Conservation (phyloP, 768 basidiomycete species). For the Hydnomerulius pinastri region DNA sequence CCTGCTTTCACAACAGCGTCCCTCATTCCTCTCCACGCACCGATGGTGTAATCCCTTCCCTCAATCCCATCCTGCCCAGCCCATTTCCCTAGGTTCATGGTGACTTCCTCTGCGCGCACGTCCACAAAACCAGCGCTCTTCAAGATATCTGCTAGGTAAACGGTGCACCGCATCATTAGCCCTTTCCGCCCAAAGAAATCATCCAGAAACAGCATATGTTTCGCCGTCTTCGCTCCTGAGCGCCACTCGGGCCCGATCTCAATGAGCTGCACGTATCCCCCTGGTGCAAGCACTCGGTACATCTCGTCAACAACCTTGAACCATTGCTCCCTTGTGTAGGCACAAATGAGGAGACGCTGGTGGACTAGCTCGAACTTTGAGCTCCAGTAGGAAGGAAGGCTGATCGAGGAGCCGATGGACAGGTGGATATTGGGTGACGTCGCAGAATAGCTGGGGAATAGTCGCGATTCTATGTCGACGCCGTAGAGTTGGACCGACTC, state of each 20-base stretch:
- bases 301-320: conserved; percentile 24
- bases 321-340: conserved; percentile 33
- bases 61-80: conserved; percentile 23
- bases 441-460: conserved; percentile 12
- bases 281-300: conserved; percentile 32
- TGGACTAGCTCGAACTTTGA: conserved; percentile 33
- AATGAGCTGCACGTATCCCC: conserved; percentile 35
- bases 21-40: conserved; percentile 26
- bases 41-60: conserved; percentile 15
- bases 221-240: conserved; percentile 14
- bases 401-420: conserved; percentile 23
- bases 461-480: conserved; percentile 26
- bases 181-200: conserved; percentile 9
- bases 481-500: conserved; percentile 23
- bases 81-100: conserved; percentile 25
- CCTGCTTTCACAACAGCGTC: conserved; percentile 21
- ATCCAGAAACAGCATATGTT: conserved; percentile 10
- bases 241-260: conserved; percentile 24
- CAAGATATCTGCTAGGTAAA: conserved; percentile 21
- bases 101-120: conserved; percentile 17
- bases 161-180: conserved; percentile 9
- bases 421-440: conserved; percentile 19
- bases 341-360: conserved; percentile 34
- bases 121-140: conserved; percentile 18
- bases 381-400: conserved; percentile 32